Base-by-base conservation (phyloP, 371 early-diverging fungal genomes). In the Rhizopus sp. region DNA sequence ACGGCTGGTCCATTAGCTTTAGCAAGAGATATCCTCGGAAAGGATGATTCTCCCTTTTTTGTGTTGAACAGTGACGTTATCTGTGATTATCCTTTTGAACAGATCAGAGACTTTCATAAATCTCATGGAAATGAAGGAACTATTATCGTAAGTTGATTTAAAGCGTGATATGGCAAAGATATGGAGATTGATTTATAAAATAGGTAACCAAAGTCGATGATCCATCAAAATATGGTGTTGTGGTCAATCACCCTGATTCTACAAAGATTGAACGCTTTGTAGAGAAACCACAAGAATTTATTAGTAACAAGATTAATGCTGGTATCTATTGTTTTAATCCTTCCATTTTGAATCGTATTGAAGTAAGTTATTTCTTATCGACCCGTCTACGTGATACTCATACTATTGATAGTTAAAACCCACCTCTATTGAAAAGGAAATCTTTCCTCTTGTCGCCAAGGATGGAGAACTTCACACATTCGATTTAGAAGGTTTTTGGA, bases 41-140 rank as follows among this genome's bases (percentile, higher is more conserved):
- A 93, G 73, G 95, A 94, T 73, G 91, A 93, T 55, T 75, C 80
- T 31, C 96, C 95, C n/a, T 99, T 99, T 85, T 99, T 99, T 86
- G 99, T 99, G 9, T 84, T 99, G 48, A 99, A 99, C 85, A 93
- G 94, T 64, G 99, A 99, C 84, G 94, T 99, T 39, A 99, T 97
- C 53, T 99, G 99, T 83, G 94, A 96, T 52, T 99, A 93, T 80
- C 99, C 99, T 38, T 97, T 99, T 72, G 82, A 87, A 47, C 84
- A 92, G 57, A 84, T 99, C 69, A 81, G 92, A 61, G 86, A 83
- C 58, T 94, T 93, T 86, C 99, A 98, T 74, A 63, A 76, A 16
- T 75, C 78, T 38, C 97, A 98, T 72, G 96, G 97, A 31, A 74
- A 81, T 56, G 97, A 98, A 70, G 98, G 97, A 35, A 96, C 97